Conservation (phyloP, 2,329 filamentous ascomycete species). For the Endocalyx cinctus region DNA sequence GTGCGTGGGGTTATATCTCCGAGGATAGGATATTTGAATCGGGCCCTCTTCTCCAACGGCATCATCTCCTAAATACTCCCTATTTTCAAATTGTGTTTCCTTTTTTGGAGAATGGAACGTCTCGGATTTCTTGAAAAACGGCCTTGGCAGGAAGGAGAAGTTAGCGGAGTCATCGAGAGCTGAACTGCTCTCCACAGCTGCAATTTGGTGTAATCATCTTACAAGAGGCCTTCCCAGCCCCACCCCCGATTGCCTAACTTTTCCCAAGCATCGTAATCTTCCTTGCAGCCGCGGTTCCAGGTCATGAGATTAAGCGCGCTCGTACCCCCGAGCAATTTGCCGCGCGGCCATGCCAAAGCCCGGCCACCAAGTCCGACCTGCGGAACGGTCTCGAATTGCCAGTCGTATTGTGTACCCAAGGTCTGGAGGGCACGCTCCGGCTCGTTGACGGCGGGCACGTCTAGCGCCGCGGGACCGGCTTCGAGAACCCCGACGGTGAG, state of each 20-base stretch:
- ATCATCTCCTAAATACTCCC: slow-evolving; percentile 32
- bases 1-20: slow-evolving; percentile 36
- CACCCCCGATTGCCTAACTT: slow-evolving; percentile 54
- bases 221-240: slow-evolving; percentile 46
- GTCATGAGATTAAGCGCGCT: slow-evolving; percentile 58
- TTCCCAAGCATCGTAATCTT: slow-evolving; percentile 54
- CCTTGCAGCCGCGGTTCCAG: slow-evolving; percentile 39
- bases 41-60: slow-evolving; percentile 42
- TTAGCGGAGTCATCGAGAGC: too few relatives aligned
- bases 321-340: slow-evolving; percentile 58
- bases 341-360: slow-evolving; percentile 35
- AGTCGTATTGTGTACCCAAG: slow-evolving; percentile 35
- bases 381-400: slow-evolving; percentile 35
- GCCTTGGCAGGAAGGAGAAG: too few relatives aligned
- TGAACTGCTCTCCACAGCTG: too few relatives aligned
- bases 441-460: slow-evolving; percentile 23
- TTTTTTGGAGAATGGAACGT: slow-evolving; percentile 37
- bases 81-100: slow-evolving; percentile 28
- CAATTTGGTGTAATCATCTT: too few relatives aligned
- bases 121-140: slow-evolving; percentile 47
- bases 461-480: slow-evolving; percentile 30
- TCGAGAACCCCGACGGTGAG: slow-evolving; percentile 41
- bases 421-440: slow-evolving; percentile 33
- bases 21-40: slow-evolving; percentile 42
- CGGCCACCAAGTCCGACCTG: slow-evolving; percentile 36